Percentiles rank a stretch among this genome's conserved stretches.
These are phyloP conservation scores for Xenoacremonium recifei DNA, from an alignment of 2,329 filamentous ascomycete genomes.

Conservation along the genomic window DNA sequence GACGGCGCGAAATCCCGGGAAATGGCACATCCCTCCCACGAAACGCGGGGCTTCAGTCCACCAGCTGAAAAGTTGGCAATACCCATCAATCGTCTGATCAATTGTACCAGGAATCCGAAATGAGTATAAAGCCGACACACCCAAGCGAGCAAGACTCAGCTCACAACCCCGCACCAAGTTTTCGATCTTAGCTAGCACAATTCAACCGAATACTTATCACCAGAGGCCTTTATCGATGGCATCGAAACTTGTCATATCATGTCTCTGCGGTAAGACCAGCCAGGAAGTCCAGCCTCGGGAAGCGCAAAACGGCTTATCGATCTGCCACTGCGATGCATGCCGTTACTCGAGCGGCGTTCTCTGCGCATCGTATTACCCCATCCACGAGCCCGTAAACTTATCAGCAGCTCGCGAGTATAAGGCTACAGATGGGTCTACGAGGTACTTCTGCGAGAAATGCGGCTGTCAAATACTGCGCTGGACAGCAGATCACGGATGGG, in stretches of 20 bases:
- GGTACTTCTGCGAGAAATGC: constrained; percentile 40
- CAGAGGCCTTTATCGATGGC: neutral
- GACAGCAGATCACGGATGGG: constrained; percentile 23
- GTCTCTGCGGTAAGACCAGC: constrained; percentile 8
- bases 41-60: too few species aligned
- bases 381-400: constrained; percentile 15
- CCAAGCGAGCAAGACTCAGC: too few species aligned
- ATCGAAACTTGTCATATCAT: constrained; percentile 3
- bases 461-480: constrained; percentile 41
- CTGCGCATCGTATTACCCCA: constrained; percentile 36
- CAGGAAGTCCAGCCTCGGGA: constrained; percentile 4
- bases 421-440: constrained; percentile 8
- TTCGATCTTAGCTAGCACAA: neutral
- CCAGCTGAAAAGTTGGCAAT: too few species aligned
- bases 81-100: too few species aligned
- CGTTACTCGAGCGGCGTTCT: constrained; percentile 35
- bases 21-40: too few species aligned
- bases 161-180: too few species aligned
- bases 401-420: constrained; percentile 12
- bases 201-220: neutral
- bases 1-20: too few species aligned
- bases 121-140: too few species aligned
- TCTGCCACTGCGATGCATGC: constrained; percentile 34
- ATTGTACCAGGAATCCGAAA: too few species aligned
- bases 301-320: constrained; percentile 9